Evolutionary conservation across 768 basidiomycete species (phyloP).

Genomic region (Clitopilus hobsonii): DNA sequence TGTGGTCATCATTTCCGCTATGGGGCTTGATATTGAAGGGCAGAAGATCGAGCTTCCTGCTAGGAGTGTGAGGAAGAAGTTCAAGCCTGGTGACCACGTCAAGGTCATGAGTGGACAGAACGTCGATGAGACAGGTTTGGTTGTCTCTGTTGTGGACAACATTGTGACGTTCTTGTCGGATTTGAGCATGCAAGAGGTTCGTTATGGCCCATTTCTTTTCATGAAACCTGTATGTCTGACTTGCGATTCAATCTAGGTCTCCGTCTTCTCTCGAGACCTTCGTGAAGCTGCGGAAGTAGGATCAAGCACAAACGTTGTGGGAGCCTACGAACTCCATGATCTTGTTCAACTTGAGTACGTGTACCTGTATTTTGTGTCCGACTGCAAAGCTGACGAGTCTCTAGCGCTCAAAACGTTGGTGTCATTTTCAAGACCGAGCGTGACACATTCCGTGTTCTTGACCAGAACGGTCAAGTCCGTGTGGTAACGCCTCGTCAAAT

Average conservation of each 20-base stretch:
- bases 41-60: slow-evolving; percentile 85
- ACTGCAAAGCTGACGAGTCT: slow-evolving; percentile 6
- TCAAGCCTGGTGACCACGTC: slow-evolving; percentile 97
- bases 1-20: slow-evolving; percentile 77
- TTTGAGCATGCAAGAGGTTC: slow-evolving; percentile 92
- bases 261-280: slow-evolving; percentile 95
- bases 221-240: not conserved
- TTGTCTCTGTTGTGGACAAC: slow-evolving; percentile 86
- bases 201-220: slow-evolving; percentile 8
- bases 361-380: not conserved
- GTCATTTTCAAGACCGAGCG: slow-evolving; percentile 98
- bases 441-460: slow-evolving; percentile 92
- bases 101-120: slow-evolving; percentile 97
- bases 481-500: slow-evolving; percentile 93
- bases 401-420: slow-evolving; percentile 86
- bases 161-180: slow-evolving; percentile 97
- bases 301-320: slow-evolving; percentile 83
- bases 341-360: slow-evolving; percentile 94
- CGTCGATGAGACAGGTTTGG: slow-evolving; percentile 91
- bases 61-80: slow-evolving; percentile 86
- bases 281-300: slow-evolving; percentile 97
- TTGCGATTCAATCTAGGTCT: slow-evolving; percentile 80
- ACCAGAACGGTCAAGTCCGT: slow-evolving; percentile 88
- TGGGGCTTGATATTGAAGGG: slow-evolving; percentile 79
- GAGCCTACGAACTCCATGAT: slow-evolving; percentile 94